These are phyloP conservation scores for Paspalum notatum DNA, from an alignment of 176 grass and related monocot genomes.

Conservation along the genomic window DNA sequence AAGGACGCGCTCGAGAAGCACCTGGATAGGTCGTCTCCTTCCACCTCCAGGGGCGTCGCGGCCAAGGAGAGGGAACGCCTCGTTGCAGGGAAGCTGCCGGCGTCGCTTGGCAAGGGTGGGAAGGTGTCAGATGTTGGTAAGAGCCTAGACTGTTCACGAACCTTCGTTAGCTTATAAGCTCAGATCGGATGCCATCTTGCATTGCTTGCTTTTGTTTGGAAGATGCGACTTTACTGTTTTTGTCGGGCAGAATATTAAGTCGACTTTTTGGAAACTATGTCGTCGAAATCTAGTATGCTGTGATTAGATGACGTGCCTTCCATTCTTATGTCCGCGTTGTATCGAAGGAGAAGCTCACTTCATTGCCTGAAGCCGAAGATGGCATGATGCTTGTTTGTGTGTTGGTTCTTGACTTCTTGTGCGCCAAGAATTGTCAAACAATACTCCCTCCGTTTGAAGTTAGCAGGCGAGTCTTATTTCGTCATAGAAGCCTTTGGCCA, in stretches of 20 bases:
- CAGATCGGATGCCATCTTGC: background rate
- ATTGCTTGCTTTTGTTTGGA: conserved; percentile 46
- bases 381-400: background rate
- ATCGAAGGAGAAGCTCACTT: background rate
- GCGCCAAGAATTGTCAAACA: background rate
- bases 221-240: background rate
- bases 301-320: background rate
- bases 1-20: conserved; percentile 85
- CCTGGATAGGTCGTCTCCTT: conserved; percentile 74
- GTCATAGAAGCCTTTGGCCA: too few relatives aligned
- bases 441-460: background rate
- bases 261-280: too few relatives aligned
- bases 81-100: conserved; percentile 54
- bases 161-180: background rate
- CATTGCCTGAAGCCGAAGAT: background rate
- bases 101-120: conserved; percentile 51
- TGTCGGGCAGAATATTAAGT: conserved; percentile 29
- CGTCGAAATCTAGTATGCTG: conserved; percentile 13
- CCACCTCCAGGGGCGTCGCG: conserved; percentile 58
- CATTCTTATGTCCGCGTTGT: background rate
- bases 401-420: conserved; percentile 1
- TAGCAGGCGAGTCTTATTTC: too few relatives aligned
- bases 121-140: conserved; percentile 79
- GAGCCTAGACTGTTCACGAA: conserved; percentile 17
- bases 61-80: conserved; percentile 64